These are phyloP conservation scores for Colletotrichum plurivorum DNA, from an alignment of 2,329 filamentous ascomycete species.

Conservation along the genomic window DNA sequence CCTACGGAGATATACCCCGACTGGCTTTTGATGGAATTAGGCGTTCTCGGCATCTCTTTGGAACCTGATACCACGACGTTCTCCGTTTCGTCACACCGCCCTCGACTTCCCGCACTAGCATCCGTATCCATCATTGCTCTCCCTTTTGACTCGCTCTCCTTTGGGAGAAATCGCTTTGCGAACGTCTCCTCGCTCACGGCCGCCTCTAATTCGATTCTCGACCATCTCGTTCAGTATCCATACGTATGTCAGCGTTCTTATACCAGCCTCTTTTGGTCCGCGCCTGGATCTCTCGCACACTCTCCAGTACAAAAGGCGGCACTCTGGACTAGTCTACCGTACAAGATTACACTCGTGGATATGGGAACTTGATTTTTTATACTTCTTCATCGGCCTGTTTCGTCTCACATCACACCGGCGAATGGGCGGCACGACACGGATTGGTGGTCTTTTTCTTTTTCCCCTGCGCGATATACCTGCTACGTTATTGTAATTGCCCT, in stretches of 20 bases:
- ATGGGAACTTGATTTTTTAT: conserved; percentile 33
- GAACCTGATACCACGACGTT: conserved; percentile 41
- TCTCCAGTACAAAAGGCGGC: conserved; percentile 19
- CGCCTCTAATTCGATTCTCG: conserved; percentile 36
- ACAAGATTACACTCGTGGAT: conserved; percentile 35
- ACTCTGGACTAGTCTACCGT: conserved; percentile 23
- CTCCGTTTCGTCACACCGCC: conserved; percentile 25
- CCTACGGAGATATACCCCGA: conserved; percentile 39
- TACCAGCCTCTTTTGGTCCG: conserved; percentile 17
- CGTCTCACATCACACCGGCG: conserved; percentile 11
- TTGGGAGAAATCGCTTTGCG: background rate
- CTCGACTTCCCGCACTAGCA: conserved; percentile 28
- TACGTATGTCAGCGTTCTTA: conserved; percentile 31
- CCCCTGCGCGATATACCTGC: conserved; percentile 33
- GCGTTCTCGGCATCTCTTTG: conserved; percentile 42
- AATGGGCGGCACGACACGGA: conserved; percentile 16
- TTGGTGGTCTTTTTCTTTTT: conserved; percentile 23
- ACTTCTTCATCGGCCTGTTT: conserved; percentile 11
- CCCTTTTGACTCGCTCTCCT: conserved; percentile 1
- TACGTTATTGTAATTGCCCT: conserved; percentile 34
- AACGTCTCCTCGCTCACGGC: conserved; percentile 27
- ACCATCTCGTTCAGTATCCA: conserved; percentile 32
- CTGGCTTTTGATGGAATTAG: conserved; percentile 39
- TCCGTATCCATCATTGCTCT: conserved; percentile 11
- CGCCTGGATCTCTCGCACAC: conserved; percentile 8